Base-by-base conservation (phyloP, 2,329 filamentous ascomycete species). In the Phoma herbarum region DNA sequence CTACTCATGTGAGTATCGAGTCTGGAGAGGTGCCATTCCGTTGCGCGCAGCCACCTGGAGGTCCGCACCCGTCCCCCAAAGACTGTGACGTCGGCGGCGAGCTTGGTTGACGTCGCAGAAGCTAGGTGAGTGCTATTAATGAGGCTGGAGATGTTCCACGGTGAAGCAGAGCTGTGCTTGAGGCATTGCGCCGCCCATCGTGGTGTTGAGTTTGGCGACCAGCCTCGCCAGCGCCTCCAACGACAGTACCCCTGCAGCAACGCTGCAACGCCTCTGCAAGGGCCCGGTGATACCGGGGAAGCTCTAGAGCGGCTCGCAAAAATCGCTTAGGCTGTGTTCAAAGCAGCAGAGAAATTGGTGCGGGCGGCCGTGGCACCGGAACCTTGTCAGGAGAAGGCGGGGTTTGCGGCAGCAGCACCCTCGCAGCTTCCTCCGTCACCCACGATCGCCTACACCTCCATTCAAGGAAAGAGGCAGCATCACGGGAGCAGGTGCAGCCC, bases 201-300 rank as follows among this genome's bases (percentile, higher is more conserved):
- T 54, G 56, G 56, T 54, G 56, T 59, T 54, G 56, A 51, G 44
- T 54, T 42, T 46, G 29, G 50, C 45, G 14, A 47, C 26, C 20
- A 35, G 42, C 26, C 26, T 37, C 23, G 20, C 56, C n/a, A 25
- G 20, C 22, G 4, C 14, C 43, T 25, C 20, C 45, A 10, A 6
- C 31, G 28, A n/a, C 39, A 59, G 18, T 31, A 43, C 37, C 52
- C 50, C 44, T 28, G 14, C 45, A 42, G 11, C 56, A 41, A n/a
- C 49, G 22, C 45, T 39, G 45, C 20, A 11, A 20, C 2, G 16
- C 9, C 3, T 18, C 46, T 39, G 14, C 23, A 33, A 41, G 31
- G n/a, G 10, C 6, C 31, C 53, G 33, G 55, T 12, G 2, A 20
- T 23, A 4, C 2, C 12, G 8, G 6, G 18, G 25, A 37, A 47